These are phyloP conservation scores for Aspergillus calidoustus DNA, from an alignment of 2,329 filamentous ascomycete genomes.

Conservation along the genomic window DNA sequence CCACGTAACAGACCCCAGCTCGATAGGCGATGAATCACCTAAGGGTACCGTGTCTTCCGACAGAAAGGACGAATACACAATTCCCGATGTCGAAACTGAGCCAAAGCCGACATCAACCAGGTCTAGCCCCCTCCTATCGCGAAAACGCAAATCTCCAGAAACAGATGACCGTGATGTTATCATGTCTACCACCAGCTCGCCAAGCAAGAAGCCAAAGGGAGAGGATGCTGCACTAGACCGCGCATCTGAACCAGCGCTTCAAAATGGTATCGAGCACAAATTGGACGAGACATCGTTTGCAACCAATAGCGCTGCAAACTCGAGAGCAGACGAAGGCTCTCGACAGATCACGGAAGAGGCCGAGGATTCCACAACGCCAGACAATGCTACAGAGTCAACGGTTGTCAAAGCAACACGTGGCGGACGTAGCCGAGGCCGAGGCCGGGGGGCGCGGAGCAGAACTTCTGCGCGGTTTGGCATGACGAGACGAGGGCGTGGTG, in stretches of 20 bases:
- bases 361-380: slow-evolving; percentile 25
- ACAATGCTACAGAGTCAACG: slow-evolving; percentile 25
- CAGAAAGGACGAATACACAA: slow-evolving; percentile 1
- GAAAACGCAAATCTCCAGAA: slow-evolving; percentile 35
- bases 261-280: slow-evolving; percentile 28
- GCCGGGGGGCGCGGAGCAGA: slow-evolving; percentile 40
- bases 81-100: slow-evolving; percentile 9
- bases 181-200: slow-evolving; percentile 22
- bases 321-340: slow-evolving; percentile 22
- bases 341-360: slow-evolving; percentile 32
- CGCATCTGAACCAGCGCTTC: slow-evolving; percentile 28
- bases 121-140: slow-evolving; percentile 23
- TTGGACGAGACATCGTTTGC: slow-evolving; percentile 26
- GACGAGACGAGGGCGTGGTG: slow-evolving; percentile 34
- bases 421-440: slow-evolving; percentile 39
- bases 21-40: slow-evolving; percentile 12
- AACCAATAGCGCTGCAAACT: slow-evolving; percentile 21
- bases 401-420: slow-evolving; percentile 32
- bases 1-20: slow-evolving; percentile 5
- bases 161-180: slow-evolving; percentile 24
- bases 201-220: slow-evolving; percentile 37
- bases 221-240: slow-evolving; percentile 34
- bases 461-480: slow-evolving; percentile 29
- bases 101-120: slow-evolving; percentile 18
- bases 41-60: slow-evolving; percentile 17